These are phyloP conservation scores for Tilletia setariae DNA, from an alignment of 1,284 basidiomycete genomes.

Conservation along the genomic window DNA sequence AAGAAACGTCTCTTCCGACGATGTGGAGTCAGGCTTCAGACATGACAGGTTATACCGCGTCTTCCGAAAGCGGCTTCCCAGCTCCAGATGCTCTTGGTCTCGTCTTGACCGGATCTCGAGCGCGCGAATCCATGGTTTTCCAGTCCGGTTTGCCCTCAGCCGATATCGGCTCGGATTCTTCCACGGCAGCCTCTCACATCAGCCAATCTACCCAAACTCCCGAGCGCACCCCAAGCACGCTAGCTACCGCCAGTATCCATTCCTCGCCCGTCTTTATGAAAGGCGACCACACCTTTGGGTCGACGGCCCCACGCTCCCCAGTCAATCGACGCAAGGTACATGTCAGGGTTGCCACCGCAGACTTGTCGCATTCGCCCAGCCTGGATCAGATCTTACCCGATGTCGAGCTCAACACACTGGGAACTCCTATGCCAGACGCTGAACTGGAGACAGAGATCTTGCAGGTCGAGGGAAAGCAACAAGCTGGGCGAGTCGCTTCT, in stretches of 20 bases:
- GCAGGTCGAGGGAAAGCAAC: not conserved
- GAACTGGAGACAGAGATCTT: not conserved
- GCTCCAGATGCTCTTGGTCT: constrained; percentile 9
- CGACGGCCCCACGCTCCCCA: constrained; percentile 5
- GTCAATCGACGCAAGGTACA: not conserved
- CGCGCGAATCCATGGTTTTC: not conserved
- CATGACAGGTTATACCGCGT: not conserved
- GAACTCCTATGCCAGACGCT: not conserved
- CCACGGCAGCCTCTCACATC: not conserved
- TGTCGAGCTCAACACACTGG: not conserved
- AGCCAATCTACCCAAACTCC: not conserved
- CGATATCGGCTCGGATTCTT: not conserved
- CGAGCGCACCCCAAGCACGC: constrained; percentile 2
- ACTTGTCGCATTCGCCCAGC: not conserved
- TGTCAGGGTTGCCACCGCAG: not conserved
- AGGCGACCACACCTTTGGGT: constrained; percentile 3
- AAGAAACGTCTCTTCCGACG: not conserved
- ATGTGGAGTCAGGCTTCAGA: constrained; percentile 13
- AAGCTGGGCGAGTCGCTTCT: not conserved
- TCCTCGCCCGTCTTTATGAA: not conserved
- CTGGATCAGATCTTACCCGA: not conserved
- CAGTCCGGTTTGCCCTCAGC: too few species aligned
- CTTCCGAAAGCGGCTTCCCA: not conserved
- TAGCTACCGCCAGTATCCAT: not conserved
- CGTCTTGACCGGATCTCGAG: not conserved